Evolutionary conservation across 2,329 filamentous ascomycete genomes (phyloP).

Genomic region (Xylaria hypoxylon): DNA sequence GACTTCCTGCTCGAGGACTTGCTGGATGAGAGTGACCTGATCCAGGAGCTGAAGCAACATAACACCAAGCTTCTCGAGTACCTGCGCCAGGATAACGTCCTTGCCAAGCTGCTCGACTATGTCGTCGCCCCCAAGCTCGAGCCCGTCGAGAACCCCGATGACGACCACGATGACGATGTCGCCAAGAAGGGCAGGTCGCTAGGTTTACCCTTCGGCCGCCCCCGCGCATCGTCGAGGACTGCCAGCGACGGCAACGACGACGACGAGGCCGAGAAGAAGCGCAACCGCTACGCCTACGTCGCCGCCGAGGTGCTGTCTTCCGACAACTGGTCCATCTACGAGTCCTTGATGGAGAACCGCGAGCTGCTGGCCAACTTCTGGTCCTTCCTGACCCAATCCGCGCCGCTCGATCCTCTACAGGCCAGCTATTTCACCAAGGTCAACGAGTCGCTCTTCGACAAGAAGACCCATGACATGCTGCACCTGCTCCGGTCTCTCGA

Average conservation of each 20-base stretch:
- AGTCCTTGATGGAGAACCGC: conserved; percentile 88
- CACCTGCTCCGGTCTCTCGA: conserved; percentile 87
- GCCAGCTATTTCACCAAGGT: conserved; percentile 99
- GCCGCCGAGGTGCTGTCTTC: conserved; percentile 93
- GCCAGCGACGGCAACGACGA: conserved; percentile 64
- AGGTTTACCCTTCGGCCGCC: conserved; percentile 60
- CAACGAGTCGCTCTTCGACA: conserved; percentile 96
- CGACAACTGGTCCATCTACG: conserved; percentile 96
- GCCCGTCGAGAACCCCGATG: conserved; percentile 64
- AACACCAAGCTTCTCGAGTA: conserved; percentile 98
- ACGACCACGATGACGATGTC: conserved; percentile 57
- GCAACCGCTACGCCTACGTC: conserved; percentile 93
- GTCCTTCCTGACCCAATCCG: conserved; percentile 85
- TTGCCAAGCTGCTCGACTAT: conserved; percentile 89
- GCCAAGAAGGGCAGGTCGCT: conserved; percentile 56
- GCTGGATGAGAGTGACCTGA: conserved; percentile 93
- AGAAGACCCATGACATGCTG: conserved; percentile 98
- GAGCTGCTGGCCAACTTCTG: conserved; percentile 86
- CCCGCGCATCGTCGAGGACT: conserved; percentile 65
- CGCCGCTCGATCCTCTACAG: conserved; percentile 90
- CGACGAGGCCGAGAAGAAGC: conserved; percentile 88
- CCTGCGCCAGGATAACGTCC: conserved; percentile 85
- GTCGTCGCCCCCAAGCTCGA: conserved; percentile 83
- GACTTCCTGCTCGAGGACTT: conserved; percentile 96
- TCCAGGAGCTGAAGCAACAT: conserved; percentile 97